These are phyloP conservation scores for bread wheat (Triticum aestivum) DNA, from an alignment of 176 grass and related monocot species.

Conservation along the genomic window DNA sequence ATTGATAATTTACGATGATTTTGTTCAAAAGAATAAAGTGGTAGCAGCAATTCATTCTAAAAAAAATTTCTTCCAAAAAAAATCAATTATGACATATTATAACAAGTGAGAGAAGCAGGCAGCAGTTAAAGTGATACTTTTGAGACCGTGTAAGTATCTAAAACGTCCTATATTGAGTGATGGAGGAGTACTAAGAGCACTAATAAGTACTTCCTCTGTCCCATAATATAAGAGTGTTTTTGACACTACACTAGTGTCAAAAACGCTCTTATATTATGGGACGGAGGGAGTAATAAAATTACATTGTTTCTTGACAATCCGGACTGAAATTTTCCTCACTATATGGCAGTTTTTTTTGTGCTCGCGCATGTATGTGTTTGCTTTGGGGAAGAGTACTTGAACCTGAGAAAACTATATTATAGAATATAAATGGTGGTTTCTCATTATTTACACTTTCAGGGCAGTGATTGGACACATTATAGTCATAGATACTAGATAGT, in stretches of 20 bases:
- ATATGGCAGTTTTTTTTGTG: neutral
- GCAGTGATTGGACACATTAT: neutral
- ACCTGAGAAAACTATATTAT: neutral
- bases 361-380: neutral
- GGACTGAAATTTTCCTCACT: neutral
- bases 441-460: slow-evolving; percentile 5
- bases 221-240: too few species aligned
- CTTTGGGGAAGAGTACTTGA: neutral
- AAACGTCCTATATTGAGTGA: neutral
- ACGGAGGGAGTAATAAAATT: neutral
- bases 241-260: too few species aligned
- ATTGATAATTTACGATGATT: neutral
- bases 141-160: neutral
- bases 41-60: neutral
- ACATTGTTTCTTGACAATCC: slow-evolving; percentile 3
- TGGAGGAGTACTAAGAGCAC: neutral
- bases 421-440: neutral
- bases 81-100: too few species aligned
- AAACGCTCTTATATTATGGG: too few species aligned
- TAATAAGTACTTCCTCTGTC: neutral
- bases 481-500: neutral
- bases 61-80: neutral
- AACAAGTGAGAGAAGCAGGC: neutral
- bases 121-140: slow-evolving; percentile 11
- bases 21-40: too few species aligned